Conservation (phyloP, 208 protist genomes). For the Trypanosoma avium region DNA sequence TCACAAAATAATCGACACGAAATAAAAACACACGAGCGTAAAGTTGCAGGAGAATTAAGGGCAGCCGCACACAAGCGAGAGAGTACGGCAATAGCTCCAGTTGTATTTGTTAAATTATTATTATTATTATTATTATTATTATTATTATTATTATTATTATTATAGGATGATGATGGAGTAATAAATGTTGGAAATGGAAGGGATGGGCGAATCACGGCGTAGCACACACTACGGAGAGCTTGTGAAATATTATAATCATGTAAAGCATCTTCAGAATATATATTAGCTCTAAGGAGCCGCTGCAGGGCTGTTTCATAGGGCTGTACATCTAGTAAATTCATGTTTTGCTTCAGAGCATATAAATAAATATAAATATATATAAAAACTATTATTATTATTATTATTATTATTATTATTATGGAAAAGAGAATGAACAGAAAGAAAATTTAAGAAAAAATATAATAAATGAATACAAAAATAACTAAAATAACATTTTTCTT, state of each 20-base stretch:
- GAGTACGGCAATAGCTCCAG: constrained; percentile 46
- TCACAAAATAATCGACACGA: constrained; percentile 64
- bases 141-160: not conserved
- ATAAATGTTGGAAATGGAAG: constrained; percentile 1
- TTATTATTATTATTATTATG: too few species aligned
- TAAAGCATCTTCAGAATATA: constrained; percentile 62
- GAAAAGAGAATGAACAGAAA: too few species aligned
- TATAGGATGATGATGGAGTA: not conserved
- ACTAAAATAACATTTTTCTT: too few species aligned
- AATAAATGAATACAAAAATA: too few species aligned
- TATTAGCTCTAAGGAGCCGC: constrained; percentile 43
- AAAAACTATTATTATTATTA: too few species aligned
- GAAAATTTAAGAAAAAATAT: too few species aligned
- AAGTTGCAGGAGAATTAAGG: constrained; percentile 14
- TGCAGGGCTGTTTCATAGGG: constrained; percentile 65
- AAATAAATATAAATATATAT: too few species aligned
- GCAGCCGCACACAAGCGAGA: constrained; percentile 42
- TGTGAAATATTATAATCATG: constrained; percentile 71
- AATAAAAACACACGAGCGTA: constrained; percentile 49
- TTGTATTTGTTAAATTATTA: not conserved
- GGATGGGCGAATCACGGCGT: constrained; percentile 38
- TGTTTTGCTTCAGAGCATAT: not conserved
- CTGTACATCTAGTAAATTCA: constrained; percentile 38
- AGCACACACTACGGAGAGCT: constrained; percentile 57
- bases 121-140: not conserved